Base-by-base conservation (phyloP, 1,284 basidiomycete species). In the Coniferiporia sulphurascens region DNA sequence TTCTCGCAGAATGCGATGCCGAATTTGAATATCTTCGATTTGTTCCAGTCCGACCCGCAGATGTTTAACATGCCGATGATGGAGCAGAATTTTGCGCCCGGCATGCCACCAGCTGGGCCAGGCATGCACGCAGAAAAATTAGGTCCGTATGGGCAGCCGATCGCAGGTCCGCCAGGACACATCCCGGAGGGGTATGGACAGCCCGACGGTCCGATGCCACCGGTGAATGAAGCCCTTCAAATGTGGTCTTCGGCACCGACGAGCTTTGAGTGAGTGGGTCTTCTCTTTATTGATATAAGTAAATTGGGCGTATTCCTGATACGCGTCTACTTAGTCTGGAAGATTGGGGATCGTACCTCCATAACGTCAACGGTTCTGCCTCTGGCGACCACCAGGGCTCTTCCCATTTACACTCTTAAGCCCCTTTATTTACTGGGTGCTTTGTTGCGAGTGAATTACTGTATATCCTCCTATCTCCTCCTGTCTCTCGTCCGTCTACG, bases 241-340 rank as follows among this genome's bases (percentile, higher is more conserved):
- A 82, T 84, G 82, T 85, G 84, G 84, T 81, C 80, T 7, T 76
- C 71, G 61, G 78, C 81, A 21, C 81, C 83, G 1, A 72, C 75
- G 4, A 76, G 78, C 5, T 81, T 82, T 58, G 80, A 81, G 83
- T 85, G 66, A 67, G 84, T 77, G 46, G 12, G 12, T 10, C 43
- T 15, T 32, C 17, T 22, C 21, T 49, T 19, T 9, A 19, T 17
- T 19, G 27, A 9, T 53, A 9, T 22, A 27, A 34, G 21, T 13
- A 17, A 32, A n/a, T 15, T 48, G 2, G 10, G 12, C 45, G 15
- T 52, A 9, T n/a, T 41, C 10, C 9, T 46, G 34, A 36, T 21
- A n/a, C 4, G 8, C 32, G 9, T 51, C 22, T 46, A 27, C 34
- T 19, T 54, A 64, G 60, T 41, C 36, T 59, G 49, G 62, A 59